These are phyloP conservation scores for Micractinium sp. DNA, from an alignment of 139 green algal species.

Conservation along the genomic window DNA sequence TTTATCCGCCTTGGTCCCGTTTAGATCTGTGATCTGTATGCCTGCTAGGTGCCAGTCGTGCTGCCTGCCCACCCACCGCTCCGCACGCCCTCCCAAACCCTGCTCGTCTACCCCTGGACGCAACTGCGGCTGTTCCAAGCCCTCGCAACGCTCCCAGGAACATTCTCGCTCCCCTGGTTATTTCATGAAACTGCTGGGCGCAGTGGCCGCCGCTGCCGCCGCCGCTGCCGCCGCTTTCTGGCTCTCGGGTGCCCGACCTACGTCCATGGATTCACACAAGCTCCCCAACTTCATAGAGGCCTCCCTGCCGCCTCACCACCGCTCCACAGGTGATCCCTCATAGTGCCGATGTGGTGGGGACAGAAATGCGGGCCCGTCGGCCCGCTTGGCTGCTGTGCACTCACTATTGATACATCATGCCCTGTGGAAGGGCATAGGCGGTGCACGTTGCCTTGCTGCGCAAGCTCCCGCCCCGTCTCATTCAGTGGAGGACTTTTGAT, in stretches of 20 bases:
- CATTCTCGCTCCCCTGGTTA: too few species aligned
- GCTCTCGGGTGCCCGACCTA: background rate
- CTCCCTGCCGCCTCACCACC: slow-evolving; percentile 28
- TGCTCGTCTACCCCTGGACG: background rate
- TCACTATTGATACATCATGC: too few species aligned
- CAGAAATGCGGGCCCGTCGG: background rate
- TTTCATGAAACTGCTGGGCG: background rate
- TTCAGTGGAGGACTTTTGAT: too few species aligned
- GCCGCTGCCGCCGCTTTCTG: background rate
- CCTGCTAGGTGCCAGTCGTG: background rate
- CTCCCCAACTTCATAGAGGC: slow-evolving; percentile 18
- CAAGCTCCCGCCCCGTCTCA: too few species aligned
- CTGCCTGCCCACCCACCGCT: too few species aligned
- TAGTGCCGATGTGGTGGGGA: background rate
- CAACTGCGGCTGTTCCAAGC: background rate
- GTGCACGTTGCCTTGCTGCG: too few species aligned
- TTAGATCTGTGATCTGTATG: too few species aligned
- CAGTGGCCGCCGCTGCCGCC: background rate
- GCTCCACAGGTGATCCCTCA: background rate
- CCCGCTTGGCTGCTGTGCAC: too few species aligned
- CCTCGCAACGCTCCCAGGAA: too few species aligned
- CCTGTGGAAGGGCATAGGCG: too few species aligned
- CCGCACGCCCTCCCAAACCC: too few species aligned
- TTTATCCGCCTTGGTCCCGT: too few species aligned
- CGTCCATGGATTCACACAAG: background rate